Percentiles rank a stretch among this genome's conserved stretches.
These are phyloP conservation scores for Calonectria pteridis DNA, from an alignment of 2,329 filamentous ascomycete genomes.

Conservation along the genomic window DNA sequence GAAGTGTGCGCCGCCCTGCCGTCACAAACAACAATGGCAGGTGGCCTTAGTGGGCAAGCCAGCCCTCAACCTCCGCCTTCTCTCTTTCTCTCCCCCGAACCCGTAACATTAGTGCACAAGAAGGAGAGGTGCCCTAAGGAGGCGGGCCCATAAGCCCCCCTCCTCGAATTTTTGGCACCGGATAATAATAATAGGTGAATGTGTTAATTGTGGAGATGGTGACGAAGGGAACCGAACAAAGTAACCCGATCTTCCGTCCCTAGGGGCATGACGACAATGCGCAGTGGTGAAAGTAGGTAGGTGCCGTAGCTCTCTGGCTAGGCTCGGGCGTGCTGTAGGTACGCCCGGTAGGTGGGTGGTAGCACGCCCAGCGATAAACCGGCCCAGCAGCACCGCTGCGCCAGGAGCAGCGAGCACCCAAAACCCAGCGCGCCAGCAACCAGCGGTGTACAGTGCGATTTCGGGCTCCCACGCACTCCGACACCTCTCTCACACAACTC, in stretches of 20 bases:
- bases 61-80: slow-evolving; percentile 13
- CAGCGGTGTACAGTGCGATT: slow-evolving; percentile 19
- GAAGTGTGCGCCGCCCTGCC: slow-evolving; percentile 7
- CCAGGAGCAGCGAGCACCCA: not conserved
- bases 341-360: not conserved
- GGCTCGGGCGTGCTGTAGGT: not conserved
- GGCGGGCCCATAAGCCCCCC: not conserved
- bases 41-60: slow-evolving; percentile 2
- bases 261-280: not conserved
- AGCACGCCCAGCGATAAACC: not conserved
- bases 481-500: slow-evolving; percentile 31
- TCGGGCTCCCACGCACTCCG: slow-evolving; percentile 12
- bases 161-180: not conserved
- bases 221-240: not conserved
- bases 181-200: not conserved
- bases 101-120: not conserved
- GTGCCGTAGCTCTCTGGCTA: not conserved
- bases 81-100: not conserved
- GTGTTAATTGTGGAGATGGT: not conserved
- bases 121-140: slow-evolving; percentile 6
- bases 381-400: not conserved
- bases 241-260: not conserved
- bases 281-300: not conserved
- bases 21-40: not conserved
- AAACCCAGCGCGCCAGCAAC: not conserved